A percentile compares a stretch with the other conserved stretches of the same genome.
phyloP scores from a whole-genome alignment of 352 stramenopile species.

The Phytophthora pseudosyringae region DNA sequence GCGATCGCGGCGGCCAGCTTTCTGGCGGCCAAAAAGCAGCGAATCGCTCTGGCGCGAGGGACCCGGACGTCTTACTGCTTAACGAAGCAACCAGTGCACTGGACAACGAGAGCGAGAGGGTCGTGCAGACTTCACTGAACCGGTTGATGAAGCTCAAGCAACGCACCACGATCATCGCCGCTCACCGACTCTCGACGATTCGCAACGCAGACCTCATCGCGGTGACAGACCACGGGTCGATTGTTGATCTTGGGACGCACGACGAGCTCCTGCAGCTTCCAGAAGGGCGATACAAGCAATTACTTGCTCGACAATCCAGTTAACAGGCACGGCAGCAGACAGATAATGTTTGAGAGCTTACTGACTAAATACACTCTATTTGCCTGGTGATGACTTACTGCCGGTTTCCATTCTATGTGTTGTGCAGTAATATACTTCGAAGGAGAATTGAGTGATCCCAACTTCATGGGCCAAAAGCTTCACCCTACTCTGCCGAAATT shows the following conservation, averaged over 20 bases:
- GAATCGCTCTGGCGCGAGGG: conserved; percentile 40
- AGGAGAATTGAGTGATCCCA: no score
- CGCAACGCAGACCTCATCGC: conserved; percentile 45
- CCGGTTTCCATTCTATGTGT: no score
- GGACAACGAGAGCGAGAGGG: conserved; percentile 45
- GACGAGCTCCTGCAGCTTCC: conserved; percentile 63
- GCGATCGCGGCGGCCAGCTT: conserved; percentile 41
- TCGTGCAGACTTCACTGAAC: conserved; percentile 45
- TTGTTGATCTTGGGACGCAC: conserved; percentile 58
- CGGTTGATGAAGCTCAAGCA: conserved; percentile 39
- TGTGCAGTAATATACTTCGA: no score
- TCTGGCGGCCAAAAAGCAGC: conserved; percentile 47
- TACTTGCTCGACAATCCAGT: no score
- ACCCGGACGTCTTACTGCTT: conserved; percentile 39
- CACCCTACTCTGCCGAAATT: no score
- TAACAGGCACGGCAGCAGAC: no score
- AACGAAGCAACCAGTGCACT: conserved; percentile 43
- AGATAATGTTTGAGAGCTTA: no score
- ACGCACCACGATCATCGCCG: conserved; percentile 46
- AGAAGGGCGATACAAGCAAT: no score
- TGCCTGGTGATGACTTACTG: no score
- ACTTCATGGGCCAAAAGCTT: no score
- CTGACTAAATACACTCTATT: no score
- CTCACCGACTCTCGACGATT: conserved; percentile 42
- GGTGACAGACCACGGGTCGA: conserved; percentile 39